These are phyloP conservation scores for Gossypium schwendimanii DNA, from an alignment of 441 rosid species.

Conservation along the genomic window DNA sequence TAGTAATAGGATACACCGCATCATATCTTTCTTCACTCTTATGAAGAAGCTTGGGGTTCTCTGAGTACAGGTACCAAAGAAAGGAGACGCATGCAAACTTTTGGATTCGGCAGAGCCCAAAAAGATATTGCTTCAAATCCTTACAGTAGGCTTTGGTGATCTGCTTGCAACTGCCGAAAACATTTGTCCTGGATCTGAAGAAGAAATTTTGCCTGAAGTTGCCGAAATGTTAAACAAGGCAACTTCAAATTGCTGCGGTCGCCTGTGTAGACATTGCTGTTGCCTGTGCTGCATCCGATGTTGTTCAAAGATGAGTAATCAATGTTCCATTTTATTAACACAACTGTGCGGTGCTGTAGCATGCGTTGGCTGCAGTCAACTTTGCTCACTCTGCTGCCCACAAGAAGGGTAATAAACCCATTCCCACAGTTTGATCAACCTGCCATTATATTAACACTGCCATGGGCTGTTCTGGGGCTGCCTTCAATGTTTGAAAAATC, in stretches of 20 bases:
- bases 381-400: constrained; percentile 62
- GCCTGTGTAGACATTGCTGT: constrained; percentile 47
- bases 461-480: no score
- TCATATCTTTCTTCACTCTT: neutral
- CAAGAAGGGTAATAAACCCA: constrained; percentile 25
- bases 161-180: constrained; percentile 57
- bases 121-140: constrained; percentile 37
- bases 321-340: constrained; percentile 44
- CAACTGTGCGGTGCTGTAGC: constrained; percentile 67
- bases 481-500: neutral
- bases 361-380: constrained; percentile 72
- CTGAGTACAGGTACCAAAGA: constrained; percentile 28
- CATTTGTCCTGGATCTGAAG: constrained; percentile 48
- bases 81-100: constrained; percentile 28
- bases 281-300: constrained; percentile 83
- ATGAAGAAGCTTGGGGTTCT: neutral
- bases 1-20: neutral
- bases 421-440: neutral
- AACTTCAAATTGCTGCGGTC: constrained; percentile 71
- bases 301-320: constrained; percentile 63
- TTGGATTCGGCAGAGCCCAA: constrained; percentile 25
- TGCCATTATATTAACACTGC: no score
- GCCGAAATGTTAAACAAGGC: constrained; percentile 68
- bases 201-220: constrained; percentile 52
- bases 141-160: constrained; percentile 70